Evolutionary conservation across 2,329 filamentous ascomycete species (phyloP).

Genomic region (Epichloe baconii): DNA sequence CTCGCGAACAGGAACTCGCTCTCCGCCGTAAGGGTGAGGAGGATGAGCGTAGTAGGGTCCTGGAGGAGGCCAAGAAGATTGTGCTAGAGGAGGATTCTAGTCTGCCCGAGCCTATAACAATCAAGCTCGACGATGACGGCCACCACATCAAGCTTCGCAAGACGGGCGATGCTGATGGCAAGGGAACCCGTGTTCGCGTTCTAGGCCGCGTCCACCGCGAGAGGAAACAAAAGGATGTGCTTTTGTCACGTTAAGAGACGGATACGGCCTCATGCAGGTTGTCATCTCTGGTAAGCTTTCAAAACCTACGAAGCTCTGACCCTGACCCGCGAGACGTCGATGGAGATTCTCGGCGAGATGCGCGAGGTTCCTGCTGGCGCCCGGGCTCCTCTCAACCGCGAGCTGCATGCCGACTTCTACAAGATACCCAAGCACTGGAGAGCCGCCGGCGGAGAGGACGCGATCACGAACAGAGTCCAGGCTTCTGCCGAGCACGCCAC

Average conservation of each 20-base stretch:
- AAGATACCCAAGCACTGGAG: constrained; percentile 51
- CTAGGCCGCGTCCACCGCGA: constrained; percentile 72
- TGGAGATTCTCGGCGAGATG: constrained; percentile 75
- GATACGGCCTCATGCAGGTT: constrained; percentile 36
- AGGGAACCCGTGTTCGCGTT: constrained; percentile 65
- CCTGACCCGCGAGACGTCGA: constrained; percentile 75
- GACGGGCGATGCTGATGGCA: constrained; percentile 29
- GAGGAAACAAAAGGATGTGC: constrained; percentile 68
- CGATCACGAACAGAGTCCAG: constrained; percentile 68
- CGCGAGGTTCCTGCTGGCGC: constrained; percentile 64
- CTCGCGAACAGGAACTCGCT: constrained; percentile 10
- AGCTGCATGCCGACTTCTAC: constrained; percentile 86
- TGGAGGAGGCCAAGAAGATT: constrained; percentile 69
- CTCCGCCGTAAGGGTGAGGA: constrained; percentile 11
- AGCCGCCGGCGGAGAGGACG: constrained; percentile 76
- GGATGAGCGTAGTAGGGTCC: constrained; percentile 16
- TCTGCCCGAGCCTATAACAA: constrained; percentile 64
- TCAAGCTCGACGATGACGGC: constrained; percentile 34
- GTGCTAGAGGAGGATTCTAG: constrained; percentile 54
- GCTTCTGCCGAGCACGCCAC: constrained; percentile 41
- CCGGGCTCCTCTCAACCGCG: constrained; percentile 70
- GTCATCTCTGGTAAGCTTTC: constrained; percentile 60
- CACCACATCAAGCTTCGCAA: constrained; percentile 19
- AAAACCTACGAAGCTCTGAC: constrained; percentile 83
- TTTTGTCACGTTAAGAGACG: constrained; percentile 75